Percentiles rank a stretch among this genome's conserved stretches.
Conservation (phyloP, 495 filamentous ascomycete genomes). For the Xylaria telfairii region DNA sequence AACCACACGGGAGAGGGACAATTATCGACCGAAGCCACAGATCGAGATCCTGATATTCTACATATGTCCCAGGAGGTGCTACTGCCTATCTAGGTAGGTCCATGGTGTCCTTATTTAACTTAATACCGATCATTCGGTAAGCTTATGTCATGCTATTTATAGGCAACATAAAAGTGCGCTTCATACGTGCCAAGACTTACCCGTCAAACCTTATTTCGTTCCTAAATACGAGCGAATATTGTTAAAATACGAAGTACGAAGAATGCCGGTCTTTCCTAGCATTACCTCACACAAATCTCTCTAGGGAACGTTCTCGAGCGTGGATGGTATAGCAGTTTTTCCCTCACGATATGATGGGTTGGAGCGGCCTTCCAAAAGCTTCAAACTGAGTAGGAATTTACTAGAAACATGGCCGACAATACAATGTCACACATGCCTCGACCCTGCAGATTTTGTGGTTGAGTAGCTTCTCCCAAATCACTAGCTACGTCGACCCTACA, state of each 20-base stretch:
- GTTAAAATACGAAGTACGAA: not conserved
- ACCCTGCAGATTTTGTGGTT: too few relatives aligned
- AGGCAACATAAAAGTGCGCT: not conserved
- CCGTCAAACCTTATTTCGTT: not conserved
- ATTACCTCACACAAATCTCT: not conserved
- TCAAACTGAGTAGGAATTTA: not conserved
- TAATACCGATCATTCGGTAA: not conserved
- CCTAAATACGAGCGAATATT: not conserved
- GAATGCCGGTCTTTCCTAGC: not conserved
- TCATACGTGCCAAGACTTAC: not conserved
- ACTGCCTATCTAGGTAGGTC: not conserved
- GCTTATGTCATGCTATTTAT: slow-evolving; percentile 2
- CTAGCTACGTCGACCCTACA: too few relatives aligned
- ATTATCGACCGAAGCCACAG: not conserved
- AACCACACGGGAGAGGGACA: not conserved
- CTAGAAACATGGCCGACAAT: not conserved
- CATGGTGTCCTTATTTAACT: not conserved
- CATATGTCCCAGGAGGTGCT: not conserved
- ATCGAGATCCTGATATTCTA: not conserved
- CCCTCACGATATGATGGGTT: not conserved
- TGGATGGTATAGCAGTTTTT: not conserved
- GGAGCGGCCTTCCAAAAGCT: not conserved
- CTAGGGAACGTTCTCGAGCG: not conserved
- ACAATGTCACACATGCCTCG: too few relatives aligned
- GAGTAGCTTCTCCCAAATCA: too few relatives aligned